Conservation (phyloP, 257 asterid genomes). For the Solanum etuberosum region DNA sequence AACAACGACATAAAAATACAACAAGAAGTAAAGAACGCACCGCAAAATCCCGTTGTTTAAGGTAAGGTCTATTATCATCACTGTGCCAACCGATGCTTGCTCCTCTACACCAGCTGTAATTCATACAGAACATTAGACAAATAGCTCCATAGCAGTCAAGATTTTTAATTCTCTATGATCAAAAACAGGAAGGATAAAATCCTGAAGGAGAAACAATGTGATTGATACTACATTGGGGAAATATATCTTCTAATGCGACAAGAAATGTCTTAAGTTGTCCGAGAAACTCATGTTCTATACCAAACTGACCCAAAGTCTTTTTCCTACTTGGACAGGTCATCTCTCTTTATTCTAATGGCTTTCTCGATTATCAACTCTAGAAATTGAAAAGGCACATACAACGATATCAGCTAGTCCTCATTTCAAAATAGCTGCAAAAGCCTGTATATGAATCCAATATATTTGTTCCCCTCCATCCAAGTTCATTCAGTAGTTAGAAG, state of each 20-base stretch:
- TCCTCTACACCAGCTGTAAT: constrained; percentile 75
- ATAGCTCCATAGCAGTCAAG: background rate
- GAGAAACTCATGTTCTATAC: background rate
- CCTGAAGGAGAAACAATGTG: background rate
- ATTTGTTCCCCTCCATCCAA: background rate
- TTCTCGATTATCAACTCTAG: background rate
- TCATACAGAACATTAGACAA: background rate
- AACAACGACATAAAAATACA: background rate
- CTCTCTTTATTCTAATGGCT: background rate
- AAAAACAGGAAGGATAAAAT: background rate
- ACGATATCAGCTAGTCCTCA: background rate
- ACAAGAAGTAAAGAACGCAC: constrained; percentile 22
- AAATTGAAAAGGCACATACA: background rate
- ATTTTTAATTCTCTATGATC: background rate
- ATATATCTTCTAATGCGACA: background rate
- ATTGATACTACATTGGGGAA: background rate
- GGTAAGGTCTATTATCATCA: constrained; percentile 84
- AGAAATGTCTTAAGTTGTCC: background rate
- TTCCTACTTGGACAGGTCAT: background rate
- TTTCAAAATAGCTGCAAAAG: background rate
- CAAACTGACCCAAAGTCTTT: background rate
- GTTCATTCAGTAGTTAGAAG: background rate
- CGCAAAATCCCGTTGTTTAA: constrained; percentile 81
- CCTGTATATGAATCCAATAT: background rate
- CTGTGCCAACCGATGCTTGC: constrained; percentile 98